Percentiles rank a stretch among this genome's conserved stretches.
These are phyloP conservation scores for Karstenula rhodostoma DNA, from an alignment of 2,329 filamentous ascomycete species.

Conservation along the genomic window DNA sequence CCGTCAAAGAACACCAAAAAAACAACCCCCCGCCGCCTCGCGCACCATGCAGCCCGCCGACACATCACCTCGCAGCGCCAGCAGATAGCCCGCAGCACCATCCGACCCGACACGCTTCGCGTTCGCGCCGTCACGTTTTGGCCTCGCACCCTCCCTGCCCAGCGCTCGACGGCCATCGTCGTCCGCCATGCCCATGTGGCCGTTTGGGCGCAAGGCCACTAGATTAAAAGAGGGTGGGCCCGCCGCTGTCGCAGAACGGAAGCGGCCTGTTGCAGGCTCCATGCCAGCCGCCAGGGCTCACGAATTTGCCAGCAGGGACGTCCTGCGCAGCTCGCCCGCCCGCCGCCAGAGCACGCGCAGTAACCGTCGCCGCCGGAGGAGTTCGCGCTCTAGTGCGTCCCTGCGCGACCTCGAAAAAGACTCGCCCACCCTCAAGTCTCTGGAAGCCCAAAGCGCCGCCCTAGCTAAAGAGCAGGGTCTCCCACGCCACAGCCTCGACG, in stretches of 20 bases:
- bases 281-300: conserved; percentile 22
- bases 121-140: conserved; percentile 34
- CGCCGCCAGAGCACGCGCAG: conserved; percentile 28
- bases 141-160: conserved; percentile 10
- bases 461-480: conserved; percentile 30
- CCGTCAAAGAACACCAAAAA: background rate
- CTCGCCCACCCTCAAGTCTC: conserved; percentile 25
- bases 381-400: conserved; percentile 43
- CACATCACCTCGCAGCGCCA: conserved; percentile 12
- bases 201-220: conserved; percentile 76
- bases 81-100: conserved; percentile 28
- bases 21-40: conserved; percentile 6
- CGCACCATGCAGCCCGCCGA: conserved; percentile 19
- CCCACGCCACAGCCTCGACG: conserved; percentile 48
- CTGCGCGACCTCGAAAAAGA: conserved; percentile 42
- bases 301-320: conserved; percentile 34
- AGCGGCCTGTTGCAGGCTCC: conserved; percentile 39
- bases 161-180: conserved; percentile 10
- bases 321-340: conserved; percentile 27
- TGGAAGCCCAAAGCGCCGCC: conserved; percentile 21
- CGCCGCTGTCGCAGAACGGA: conserved; percentile 62
- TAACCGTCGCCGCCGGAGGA: conserved; percentile 40
- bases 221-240: conserved; percentile 51
- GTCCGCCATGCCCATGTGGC: conserved; percentile 77
- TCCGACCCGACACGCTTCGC: conserved; percentile 23